Evolutionary conservation across 2,329 filamentous ascomycete species (phyloP), one percentile per base, ranked within the genome.

Genomic region (Phoma sp.): DNA sequence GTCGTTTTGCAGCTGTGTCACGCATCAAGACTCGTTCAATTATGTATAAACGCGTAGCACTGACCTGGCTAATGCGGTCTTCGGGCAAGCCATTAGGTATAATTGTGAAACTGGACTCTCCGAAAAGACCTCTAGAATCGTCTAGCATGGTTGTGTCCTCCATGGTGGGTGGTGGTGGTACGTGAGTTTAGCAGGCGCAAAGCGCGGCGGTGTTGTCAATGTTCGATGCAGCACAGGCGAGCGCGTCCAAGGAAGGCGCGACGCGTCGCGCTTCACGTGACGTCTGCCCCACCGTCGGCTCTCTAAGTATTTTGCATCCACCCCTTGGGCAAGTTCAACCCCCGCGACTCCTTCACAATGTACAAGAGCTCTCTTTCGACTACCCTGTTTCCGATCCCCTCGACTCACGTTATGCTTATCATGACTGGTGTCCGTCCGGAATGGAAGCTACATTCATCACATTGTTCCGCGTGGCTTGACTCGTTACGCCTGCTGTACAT

Each of bases 1-100:
- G 1, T 74, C 68, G 6, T 77, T 72, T 25, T 77, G 75, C 47
- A 84, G 66, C 82, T 85, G 60, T 29, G 22, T 22, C 33, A 37
- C 33, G 40, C 17, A 63, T 74, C 47, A 74, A 57, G 27, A 5
- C 3, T 6, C 5, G 21, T 13, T 21, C 17, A 21, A 33, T 13
- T 15, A 27, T 39, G 29, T 35, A 27, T 24, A 65, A 17, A 17
- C 68, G 67, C 68, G 65, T 68, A 50, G 50, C 61, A 53, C 52
- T 44, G 65, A 73, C 74, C 58, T 71, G 54, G 8, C 54, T 57
- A 32, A 70, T 51, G 36, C 61, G 60, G 12, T 72, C 67, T 33
- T 69, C 62, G 1, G 65, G 56, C n/a, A 78, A 57, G n/a, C 65
- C 65, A 58, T 71, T 75, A 10, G 77, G 77, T n/a, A 81, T 77